Conservation (phyloP, 148 eudicot genomes). For the Nepenthes gracilis region DNA sequence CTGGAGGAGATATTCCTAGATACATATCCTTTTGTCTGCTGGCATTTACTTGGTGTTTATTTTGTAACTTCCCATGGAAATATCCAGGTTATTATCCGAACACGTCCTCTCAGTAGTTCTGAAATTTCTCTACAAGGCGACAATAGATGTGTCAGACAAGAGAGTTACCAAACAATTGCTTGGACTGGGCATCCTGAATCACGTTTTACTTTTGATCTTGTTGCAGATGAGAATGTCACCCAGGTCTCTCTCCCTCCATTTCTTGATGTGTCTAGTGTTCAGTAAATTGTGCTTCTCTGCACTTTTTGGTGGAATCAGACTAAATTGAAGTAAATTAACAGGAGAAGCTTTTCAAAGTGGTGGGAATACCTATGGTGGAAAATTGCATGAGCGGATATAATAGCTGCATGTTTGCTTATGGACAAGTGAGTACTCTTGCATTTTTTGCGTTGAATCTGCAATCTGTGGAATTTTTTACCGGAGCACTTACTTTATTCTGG, state of each 20-base stretch:
- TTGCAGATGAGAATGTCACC: slow-evolving; percentile 87
- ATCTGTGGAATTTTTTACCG: neutral
- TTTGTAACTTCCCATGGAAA: neutral
- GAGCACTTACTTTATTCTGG: no score
- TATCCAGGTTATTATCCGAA: slow-evolving; percentile 77
- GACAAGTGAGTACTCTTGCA: slow-evolving; percentile 54
- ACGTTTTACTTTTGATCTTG: slow-evolving; percentile 87
- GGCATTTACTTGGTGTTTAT: neutral
- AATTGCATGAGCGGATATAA: slow-evolving; percentile 91
- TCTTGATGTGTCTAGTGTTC: neutral
- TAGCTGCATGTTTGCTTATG: slow-evolving; percentile 99
- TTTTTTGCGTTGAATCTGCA: neutral
- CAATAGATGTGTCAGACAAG: slow-evolving; percentile 74
- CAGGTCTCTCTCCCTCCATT: slow-evolving; percentile 38
- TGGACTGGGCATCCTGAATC: slow-evolving; percentile 99
- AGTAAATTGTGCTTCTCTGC: neutral
- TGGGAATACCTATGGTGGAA: slow-evolving; percentile 98
- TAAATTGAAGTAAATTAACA: slow-evolving; percentile 19
- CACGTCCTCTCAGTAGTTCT: slow-evolving; percentile 75
- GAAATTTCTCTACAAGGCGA: slow-evolving; percentile 80
- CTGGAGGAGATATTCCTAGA: no score
- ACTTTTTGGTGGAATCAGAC: neutral
- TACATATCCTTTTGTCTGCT: neutral
- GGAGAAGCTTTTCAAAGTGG: slow-evolving; percentile 90
- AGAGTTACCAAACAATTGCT: slow-evolving; percentile 71